Percentiles rank a stretch among this genome's conserved stretches.
Conservation (phyloP, 2,329 filamentous ascomycete genomes). For the Cordyceps tenuipes region DNA sequence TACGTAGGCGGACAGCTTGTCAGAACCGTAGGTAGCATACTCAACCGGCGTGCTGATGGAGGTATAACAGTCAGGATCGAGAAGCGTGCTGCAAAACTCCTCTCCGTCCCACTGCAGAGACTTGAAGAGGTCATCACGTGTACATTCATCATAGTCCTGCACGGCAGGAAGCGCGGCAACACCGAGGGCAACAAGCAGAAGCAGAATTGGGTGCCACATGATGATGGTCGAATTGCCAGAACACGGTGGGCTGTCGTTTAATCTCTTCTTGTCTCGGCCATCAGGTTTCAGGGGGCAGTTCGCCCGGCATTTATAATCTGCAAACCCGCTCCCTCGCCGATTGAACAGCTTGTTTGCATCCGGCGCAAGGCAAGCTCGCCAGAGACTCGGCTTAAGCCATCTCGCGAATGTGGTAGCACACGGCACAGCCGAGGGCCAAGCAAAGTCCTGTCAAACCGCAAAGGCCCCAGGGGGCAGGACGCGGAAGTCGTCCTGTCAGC, state of each 20-base stretch:
- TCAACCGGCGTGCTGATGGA: constrained; percentile 19
- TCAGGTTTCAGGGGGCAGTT: too few species aligned
- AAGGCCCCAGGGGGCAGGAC: background rate
- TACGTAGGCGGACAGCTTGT: constrained; percentile 25
- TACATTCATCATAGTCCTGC: constrained; percentile 17
- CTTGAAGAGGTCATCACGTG: constrained; percentile 23
- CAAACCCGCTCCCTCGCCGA: background rate
- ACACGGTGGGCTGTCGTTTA: background rate
- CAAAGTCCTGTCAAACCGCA: background rate
- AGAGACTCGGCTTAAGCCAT: background rate
- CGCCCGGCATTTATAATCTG: background rate
- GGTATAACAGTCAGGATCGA: constrained; percentile 17
- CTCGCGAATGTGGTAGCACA: constrained; percentile 6
- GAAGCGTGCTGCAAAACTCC: constrained; percentile 23
- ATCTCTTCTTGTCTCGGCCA: background rate
- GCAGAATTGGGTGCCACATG: background rate
- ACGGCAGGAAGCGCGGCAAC: constrained; percentile 12
- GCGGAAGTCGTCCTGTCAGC: background rate
- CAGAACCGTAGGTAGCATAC: constrained; percentile 22
- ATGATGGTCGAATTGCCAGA: background rate
- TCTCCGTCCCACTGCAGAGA: constrained; percentile 21
- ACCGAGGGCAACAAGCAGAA: background rate
- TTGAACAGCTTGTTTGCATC: background rate
- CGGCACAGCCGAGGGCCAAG: constrained; percentile 8
- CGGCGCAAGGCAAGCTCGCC: background rate